These are phyloP conservation scores for Podospora appendiculata DNA, from an alignment of 495 filamentous ascomycete genomes.

Conservation along the genomic window DNA sequence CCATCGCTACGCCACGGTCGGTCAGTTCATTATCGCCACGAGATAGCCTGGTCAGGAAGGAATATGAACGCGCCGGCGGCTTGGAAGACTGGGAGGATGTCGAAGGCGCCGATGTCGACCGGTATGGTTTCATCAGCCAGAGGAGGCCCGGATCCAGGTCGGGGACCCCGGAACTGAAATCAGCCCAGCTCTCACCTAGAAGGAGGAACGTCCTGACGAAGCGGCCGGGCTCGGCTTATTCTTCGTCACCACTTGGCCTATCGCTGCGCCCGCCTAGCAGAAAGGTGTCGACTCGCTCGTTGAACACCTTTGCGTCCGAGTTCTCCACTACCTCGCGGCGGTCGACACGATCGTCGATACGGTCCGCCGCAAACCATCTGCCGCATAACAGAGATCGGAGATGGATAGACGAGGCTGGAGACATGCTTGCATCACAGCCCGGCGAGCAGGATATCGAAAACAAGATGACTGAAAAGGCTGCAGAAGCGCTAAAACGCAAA, in stretches of 20 bases:
- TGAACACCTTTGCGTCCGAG: conserved; percentile 43
- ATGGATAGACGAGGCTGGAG: conserved; percentile 74
- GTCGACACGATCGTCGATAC: conserved; percentile 45
- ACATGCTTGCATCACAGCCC: conserved; percentile 78
- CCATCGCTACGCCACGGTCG: conserved; percentile 21
- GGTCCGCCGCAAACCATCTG: conserved; percentile 64
- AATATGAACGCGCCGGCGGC: conserved; percentile 61
- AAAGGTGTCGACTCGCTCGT: conserved; percentile 44
- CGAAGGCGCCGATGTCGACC: conserved; percentile 77
- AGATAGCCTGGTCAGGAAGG: conserved; percentile 22
- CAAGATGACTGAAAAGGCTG: conserved; percentile 47
- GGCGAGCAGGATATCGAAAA: conserved; percentile 53
- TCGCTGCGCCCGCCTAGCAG: conserved; percentile 31
- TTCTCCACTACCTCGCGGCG: conserved; percentile 47
- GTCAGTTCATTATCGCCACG: conserved; percentile 35
- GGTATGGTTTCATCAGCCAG: conserved; percentile 84
- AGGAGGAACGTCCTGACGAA: conserved; percentile 34
- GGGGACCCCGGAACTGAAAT: conserved; percentile 24
- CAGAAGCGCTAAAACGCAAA: conserved; percentile 60
- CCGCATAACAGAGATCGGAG: conserved; percentile 69
- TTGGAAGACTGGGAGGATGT: conserved; percentile 95
- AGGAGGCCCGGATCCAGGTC: conserved; percentile 28
- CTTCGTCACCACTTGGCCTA: conserved; percentile 24
- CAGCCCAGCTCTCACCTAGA: conserved; percentile 24
- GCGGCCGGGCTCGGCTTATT: conserved; percentile 29